Conservation (phyloP, 2,329 filamentous ascomycete genomes). For the Aquanectria penicillioides region DNA sequence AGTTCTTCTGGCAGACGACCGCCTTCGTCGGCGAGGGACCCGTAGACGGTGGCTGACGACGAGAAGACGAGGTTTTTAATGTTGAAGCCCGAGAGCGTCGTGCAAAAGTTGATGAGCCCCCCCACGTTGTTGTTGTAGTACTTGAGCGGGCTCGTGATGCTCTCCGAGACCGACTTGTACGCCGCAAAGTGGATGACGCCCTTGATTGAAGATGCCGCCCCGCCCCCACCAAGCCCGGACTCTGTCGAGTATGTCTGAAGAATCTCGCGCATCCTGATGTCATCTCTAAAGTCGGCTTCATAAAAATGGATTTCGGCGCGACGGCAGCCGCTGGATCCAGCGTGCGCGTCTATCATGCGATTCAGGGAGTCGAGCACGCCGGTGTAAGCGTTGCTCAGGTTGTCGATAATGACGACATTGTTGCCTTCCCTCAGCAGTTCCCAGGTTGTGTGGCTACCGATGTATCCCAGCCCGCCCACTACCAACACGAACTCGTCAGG, state of each 20-base stretch:
- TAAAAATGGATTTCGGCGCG: slow-evolving; percentile 47
- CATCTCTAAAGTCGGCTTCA: slow-evolving; percentile 48
- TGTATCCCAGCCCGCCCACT: slow-evolving; percentile 64
- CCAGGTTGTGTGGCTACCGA: slow-evolving; percentile 64
- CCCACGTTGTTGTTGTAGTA: slow-evolving; percentile 76
- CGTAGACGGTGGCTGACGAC: slow-evolving; percentile 74
- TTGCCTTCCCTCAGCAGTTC: slow-evolving; percentile 64
- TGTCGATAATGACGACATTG: slow-evolving; percentile 61
- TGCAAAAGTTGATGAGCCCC: slow-evolving; percentile 68
- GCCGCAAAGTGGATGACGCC: slow-evolving; percentile 77
- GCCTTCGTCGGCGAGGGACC: slow-evolving; percentile 60
- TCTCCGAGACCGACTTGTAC: slow-evolving; percentile 72
- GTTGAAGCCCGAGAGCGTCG: slow-evolving; percentile 65
- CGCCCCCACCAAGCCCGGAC: background rate
- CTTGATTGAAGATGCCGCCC: slow-evolving; percentile 16
- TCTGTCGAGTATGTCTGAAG: slow-evolving; percentile 45
- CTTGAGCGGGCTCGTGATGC: slow-evolving; percentile 65
- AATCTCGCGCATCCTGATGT: slow-evolving; percentile 45
- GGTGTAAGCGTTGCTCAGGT: slow-evolving; percentile 55
- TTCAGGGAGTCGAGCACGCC: slow-evolving; percentile 45
- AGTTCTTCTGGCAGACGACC: slow-evolving; percentile 64
- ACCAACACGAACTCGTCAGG: slow-evolving; percentile 52
- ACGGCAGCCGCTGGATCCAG: slow-evolving; percentile 30
- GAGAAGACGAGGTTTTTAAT: slow-evolving; percentile 75
- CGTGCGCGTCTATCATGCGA: slow-evolving; percentile 5